Conservation (phyloP, 176 grass and related monocot species). For the Cocos nucifera region DNA sequence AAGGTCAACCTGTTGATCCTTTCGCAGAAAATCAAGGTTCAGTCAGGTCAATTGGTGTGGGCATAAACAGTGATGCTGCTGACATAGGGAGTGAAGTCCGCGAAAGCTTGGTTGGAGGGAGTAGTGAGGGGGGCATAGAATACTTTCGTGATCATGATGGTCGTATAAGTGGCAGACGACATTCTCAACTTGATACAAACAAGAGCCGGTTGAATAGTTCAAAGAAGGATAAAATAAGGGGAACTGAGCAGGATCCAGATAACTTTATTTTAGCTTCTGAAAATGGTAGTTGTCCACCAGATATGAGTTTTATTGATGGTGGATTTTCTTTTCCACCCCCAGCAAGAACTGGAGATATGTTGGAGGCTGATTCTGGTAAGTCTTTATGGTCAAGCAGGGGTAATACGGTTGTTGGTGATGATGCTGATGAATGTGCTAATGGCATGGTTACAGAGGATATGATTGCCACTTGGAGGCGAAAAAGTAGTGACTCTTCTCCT, state of each 20-base stretch:
- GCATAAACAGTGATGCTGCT: constrained; percentile 90
- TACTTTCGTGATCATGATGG: constrained; percentile 59
- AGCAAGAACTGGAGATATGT: constrained; percentile 37
- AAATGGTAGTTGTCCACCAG: constrained; percentile 36
- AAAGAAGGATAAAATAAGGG: constrained; percentile 35
- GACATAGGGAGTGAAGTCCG: constrained; percentile 95
- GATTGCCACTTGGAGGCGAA: constrained; percentile 85
- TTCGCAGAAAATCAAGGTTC: constrained; percentile 98
- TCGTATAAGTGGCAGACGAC: constrained; percentile 42
- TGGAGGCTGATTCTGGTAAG: constrained; percentile 43
- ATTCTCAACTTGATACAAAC: constrained; percentile 42
- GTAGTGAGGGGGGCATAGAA: constrained; percentile 89
- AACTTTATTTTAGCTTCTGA: constrained; percentile 25
- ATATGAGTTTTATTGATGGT: constrained; percentile 28
- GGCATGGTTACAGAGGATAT: constrained; percentile 64
- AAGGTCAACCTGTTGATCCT: constrained; percentile 54
- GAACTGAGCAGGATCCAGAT: constrained; percentile 33
- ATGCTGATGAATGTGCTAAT: constrained; percentile 56
- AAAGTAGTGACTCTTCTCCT: constrained; percentile 65
- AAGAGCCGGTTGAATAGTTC: constrained; percentile 16
- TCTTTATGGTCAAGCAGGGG: constrained; percentile 53
- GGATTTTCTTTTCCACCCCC: constrained; percentile 83
- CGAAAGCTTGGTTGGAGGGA: constrained; percentile 95
- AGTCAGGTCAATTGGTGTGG: constrained; percentile 94
- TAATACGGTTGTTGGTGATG: constrained; percentile 29